Conservation (phyloP, 148 eudicot species). For the Beta vulgaris region DNA sequence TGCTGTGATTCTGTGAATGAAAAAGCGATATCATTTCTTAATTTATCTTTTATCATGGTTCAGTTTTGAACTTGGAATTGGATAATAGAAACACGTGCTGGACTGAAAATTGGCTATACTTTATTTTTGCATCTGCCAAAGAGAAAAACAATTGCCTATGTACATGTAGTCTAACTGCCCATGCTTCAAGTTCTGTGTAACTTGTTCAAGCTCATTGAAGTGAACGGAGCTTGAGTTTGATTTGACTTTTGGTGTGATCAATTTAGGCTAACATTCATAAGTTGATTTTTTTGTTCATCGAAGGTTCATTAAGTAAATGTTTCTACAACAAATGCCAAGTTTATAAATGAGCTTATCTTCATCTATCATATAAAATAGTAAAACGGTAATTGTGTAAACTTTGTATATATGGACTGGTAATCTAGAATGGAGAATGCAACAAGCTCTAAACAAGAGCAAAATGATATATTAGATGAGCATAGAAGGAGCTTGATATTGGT, state of each 20-base stretch:
- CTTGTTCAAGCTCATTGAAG: background rate
- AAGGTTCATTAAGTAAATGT: background rate
- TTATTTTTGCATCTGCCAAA: background rate
- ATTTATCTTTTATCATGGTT: background rate
- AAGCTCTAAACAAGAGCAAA: background rate
- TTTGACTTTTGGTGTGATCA: background rate
- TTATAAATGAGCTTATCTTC: no score
- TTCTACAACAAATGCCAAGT: no score
- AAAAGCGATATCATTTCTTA: background rate
- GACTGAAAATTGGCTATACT: background rate
- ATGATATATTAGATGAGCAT: background rate
- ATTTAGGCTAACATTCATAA: background rate
- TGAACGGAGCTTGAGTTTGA: background rate
- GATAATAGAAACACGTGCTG: background rate
- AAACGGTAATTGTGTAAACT: background rate
- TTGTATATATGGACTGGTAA: background rate
- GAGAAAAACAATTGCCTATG: background rate
- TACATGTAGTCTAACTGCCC: background rate
- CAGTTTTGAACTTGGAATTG: background rate
- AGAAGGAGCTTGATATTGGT: background rate
- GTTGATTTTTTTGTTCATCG: background rate
- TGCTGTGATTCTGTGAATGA: background rate
- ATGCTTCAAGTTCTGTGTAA: background rate
- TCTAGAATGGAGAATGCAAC: background rate
- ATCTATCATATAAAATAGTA: no score